Evolutionary conservation across 805 yeast species (phyloP).

Genomic region (Scheffersomyces amazonensis): DNA sequence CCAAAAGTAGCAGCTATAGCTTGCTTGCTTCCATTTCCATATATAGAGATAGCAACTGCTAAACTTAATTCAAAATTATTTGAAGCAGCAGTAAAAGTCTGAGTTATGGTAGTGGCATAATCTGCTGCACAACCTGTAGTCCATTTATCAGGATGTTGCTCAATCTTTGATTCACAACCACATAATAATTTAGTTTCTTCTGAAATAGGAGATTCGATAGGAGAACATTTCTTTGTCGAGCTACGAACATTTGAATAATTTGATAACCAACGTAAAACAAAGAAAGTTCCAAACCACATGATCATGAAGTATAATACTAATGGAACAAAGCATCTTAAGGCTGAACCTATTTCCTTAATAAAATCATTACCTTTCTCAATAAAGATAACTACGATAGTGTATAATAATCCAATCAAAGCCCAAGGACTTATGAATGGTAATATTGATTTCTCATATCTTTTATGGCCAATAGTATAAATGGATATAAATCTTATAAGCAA

Average conservation of each 20-base stretch:
- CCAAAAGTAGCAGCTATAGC: conserved; percentile 61
- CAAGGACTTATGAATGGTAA: conserved; percentile 46
- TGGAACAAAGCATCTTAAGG: conserved; percentile 50
- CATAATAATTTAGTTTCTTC: conserved; percentile 22
- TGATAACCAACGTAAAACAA: conserved; percentile 2
- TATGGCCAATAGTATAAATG: conserved; percentile 22
- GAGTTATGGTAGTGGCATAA: conserved; percentile 44
- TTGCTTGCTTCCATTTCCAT: conserved; percentile 50
- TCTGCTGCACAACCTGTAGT: conserved; percentile 31
- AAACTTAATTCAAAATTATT: conserved; percentile 52
- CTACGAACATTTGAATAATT: neutral
- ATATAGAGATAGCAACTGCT: conserved; percentile 51
- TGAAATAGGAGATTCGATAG: conserved; percentile 2
- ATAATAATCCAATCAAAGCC: conserved; percentile 51
- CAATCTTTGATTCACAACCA: conserved; percentile 36
- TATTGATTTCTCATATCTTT: conserved; percentile 29
- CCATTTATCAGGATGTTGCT: conserved; percentile 14
- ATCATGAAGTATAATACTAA: conserved; percentile 45
- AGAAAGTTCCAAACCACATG: conserved; percentile 38
- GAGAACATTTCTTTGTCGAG: neutral
- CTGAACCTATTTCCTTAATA: conserved; percentile 46
- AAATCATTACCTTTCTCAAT: conserved; percentile 49
- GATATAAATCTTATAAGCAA: conserved; percentile 35
- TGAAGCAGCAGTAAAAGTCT: conserved; percentile 55
- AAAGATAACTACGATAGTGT: conserved; percentile 50